Base-by-base conservation (phyloP, 2,329 filamentous ascomycete genomes). In the Epichloe festucae region DNA sequence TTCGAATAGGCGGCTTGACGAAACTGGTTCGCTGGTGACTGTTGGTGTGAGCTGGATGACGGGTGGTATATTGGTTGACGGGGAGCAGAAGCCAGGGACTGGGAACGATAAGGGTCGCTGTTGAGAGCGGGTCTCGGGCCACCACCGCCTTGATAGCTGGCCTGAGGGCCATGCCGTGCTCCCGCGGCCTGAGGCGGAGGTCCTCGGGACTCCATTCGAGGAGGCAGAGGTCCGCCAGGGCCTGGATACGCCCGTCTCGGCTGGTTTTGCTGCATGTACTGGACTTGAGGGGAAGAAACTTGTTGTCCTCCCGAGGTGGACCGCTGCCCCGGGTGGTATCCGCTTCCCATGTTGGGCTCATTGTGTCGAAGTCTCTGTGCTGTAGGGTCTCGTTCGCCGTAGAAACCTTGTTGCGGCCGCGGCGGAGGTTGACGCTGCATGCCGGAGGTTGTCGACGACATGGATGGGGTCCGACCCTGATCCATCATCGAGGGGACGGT, bases 41-140 rank as follows among this genome's bases (percentile, higher is more conserved):
- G 75, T 63, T 82, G 78, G 63, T 81, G 85, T 46, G 74, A 74
- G 60, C 71, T 79, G 12, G 79, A 74, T 15, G 80, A 78, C 47
- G 77, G 78, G 51, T 82, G 78, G 63, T 89, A 87, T 68, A 85
- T 80, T 54, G 81, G 81, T 38, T 86, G 88, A 55, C 89, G 81
- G 49, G 84, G 77, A 57, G 79, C 77, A 55, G 82, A 83, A 39
- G 89, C 91, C 63, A 98, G 82, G 36, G 91, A 97, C 61, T 95
- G 89, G n/a, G 93, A 94, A 53, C 93, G 82, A 70, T 89, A 94
- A 5, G 84, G 76, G 67, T 97, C 91, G 38, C 81, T 83, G 64
- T 93, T 93, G 69, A 94, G 69, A 44, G 89, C 87, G 47, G 87
- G 82, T 14, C 69, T 73, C 10, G 82, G 76, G 19, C 78, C 77